phyloP scores from a whole-genome alignment of 495 filamentous ascomycete species.

The Tuber magnatum region DNA sequence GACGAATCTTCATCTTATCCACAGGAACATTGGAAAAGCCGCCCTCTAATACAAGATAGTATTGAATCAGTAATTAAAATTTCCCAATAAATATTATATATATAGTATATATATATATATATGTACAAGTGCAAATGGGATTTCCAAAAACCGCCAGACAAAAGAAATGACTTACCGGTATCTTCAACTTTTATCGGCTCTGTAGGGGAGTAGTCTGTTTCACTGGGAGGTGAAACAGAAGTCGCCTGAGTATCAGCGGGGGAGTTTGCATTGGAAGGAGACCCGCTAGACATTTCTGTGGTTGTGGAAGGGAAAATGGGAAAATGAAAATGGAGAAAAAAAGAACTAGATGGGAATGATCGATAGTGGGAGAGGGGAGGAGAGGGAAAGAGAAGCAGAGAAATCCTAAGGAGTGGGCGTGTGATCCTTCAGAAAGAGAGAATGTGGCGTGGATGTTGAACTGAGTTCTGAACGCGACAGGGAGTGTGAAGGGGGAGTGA shows the following conservation, averaged over 20 bases:
- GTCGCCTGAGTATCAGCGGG: constrained; percentile 1
- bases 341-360: background rate
- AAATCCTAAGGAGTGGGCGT: background rate
- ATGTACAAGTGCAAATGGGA: background rate
- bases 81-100: background rate
- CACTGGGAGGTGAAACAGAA: background rate
- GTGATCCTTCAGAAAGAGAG: background rate
- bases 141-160: background rate
- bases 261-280: constrained; percentile 1
- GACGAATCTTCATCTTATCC: constrained; percentile 34
- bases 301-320: background rate
- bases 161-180: background rate
- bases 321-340: background rate
- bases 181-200: constrained; percentile 1
- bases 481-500: background rate
- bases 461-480: background rate
- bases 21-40: constrained; percentile 27
- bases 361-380: background rate
- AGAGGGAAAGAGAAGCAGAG: background rate
- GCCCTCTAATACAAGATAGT: background rate
- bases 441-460: background rate
- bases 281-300: background rate
- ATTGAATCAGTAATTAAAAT: background rate
- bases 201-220: background rate
- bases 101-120: background rate